Conservation (phyloP, 2,329 filamentous ascomycete species). For the Pyrenophora graminea region DNA sequence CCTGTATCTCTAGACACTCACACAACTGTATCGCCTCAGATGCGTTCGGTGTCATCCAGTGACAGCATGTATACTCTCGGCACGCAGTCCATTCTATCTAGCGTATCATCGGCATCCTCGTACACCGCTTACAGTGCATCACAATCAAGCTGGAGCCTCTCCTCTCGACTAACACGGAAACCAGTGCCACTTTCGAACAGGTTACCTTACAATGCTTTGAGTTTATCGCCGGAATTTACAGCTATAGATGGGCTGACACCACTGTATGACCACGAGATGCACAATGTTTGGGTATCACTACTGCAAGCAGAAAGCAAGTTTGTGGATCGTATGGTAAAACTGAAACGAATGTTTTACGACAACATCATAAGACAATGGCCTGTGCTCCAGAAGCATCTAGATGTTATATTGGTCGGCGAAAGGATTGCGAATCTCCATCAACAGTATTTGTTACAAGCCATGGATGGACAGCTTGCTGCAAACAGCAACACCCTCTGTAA, state of each 20-base stretch:
- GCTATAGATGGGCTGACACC: not conserved
- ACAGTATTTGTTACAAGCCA: slow-evolving; percentile 23
- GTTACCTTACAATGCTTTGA: slow-evolving; percentile 16
- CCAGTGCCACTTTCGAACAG: slow-evolving; percentile 19
- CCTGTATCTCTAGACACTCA: not conserved
- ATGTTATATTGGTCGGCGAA: slow-evolving; percentile 23
- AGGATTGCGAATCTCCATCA: slow-evolving; percentile 25
- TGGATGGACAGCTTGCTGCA: slow-evolving; percentile 23
- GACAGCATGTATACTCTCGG: slow-evolving; percentile 13
- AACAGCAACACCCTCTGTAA: slow-evolving; percentile 22
- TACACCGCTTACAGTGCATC: slow-evolving; percentile 15
- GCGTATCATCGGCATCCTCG: slow-evolving; percentile 24
- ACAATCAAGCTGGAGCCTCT: slow-evolving; percentile 1
- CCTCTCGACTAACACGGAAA: slow-evolving; percentile 11
- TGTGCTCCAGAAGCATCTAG: slow-evolving; percentile 28
- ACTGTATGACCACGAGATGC: slow-evolving; percentile 23
- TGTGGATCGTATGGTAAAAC: slow-evolving; percentile 29
- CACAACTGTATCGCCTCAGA: not conserved
- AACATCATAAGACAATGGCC: slow-evolving; percentile 35
- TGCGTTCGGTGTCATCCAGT: slow-evolving; percentile 15
- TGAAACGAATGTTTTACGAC: slow-evolving; percentile 35
- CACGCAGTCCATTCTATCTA: slow-evolving; percentile 15
- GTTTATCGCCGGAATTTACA: not conserved
- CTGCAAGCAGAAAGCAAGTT: slow-evolving; percentile 30
- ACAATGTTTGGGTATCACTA: slow-evolving; percentile 28